phyloP scores from a whole-genome alignment of 305 asterid species.

The Fraxinus angustifolia region DNA sequence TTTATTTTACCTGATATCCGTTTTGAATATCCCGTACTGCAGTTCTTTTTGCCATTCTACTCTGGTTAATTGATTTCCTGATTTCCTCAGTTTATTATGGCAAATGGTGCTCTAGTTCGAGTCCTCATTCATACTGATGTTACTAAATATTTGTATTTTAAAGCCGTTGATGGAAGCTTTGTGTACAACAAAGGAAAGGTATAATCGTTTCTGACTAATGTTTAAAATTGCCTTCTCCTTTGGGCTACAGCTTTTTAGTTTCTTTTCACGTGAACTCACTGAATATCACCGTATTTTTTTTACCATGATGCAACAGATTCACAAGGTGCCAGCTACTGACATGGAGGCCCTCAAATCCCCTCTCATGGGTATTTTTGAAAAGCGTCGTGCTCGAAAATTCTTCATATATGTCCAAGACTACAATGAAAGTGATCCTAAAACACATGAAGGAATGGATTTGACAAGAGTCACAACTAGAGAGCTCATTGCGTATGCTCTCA shows the following conservation, averaged over 20 bases:
- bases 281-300: neutral
- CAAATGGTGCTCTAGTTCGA: conserved; percentile 92
- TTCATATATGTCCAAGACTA: conserved; percentile 89
- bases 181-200: conserved; percentile 94
- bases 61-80: conserved; percentile 5
- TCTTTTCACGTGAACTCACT: neutral
- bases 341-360: conserved; percentile 99
- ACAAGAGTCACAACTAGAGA: conserved; percentile 76
- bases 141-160: conserved; percentile 80
- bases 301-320: conserved; percentile 50
- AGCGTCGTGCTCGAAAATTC: conserved; percentile 94
- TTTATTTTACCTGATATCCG: conserved; percentile 14
- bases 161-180: conserved; percentile 92
- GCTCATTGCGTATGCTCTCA: conserved; percentile 67
- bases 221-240: neutral
- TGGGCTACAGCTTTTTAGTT: neutral
- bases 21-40: conserved; percentile 10
- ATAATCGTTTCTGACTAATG: conserved; percentile 11
- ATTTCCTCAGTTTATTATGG: conserved; percentile 81
- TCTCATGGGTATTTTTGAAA: conserved; percentile 96
- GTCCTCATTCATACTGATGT: conserved; percentile 93
- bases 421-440: conserved; percentile 81
- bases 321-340: conserved; percentile 97
- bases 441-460: conserved; percentile 97
- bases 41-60: conserved; percentile 23